These are phyloP conservation scores for Geotrichum histeridarum DNA, from an alignment of 1,139 yeast species.

Conservation along the genomic window DNA sequence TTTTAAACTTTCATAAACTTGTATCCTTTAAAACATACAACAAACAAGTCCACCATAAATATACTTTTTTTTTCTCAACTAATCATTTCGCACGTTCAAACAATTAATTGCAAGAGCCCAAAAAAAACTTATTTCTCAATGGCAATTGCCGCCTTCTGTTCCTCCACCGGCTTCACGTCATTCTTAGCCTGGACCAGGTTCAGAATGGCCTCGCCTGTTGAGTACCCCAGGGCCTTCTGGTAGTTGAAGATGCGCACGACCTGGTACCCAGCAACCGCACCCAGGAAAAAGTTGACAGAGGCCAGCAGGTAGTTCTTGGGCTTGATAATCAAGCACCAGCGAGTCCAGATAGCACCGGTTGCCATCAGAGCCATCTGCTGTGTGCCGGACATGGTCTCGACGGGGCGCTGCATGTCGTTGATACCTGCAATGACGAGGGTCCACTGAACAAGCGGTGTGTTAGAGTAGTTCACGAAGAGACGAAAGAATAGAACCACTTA, in stretches of 20 bases:
- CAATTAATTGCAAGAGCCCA: too few relatives aligned
- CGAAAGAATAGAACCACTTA: constrained; percentile 21
- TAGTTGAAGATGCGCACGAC: constrained; percentile 62
- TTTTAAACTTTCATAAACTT: too few relatives aligned
- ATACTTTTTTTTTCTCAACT: too few relatives aligned
- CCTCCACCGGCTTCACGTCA: constrained; percentile 56
- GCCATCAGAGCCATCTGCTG: constrained; percentile 87
- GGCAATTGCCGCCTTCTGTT: neutral
- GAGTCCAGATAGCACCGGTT: constrained; percentile 95
- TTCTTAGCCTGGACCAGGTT: constrained; percentile 64
- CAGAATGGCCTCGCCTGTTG: constrained; percentile 49
- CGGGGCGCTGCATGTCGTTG: constrained; percentile 82
- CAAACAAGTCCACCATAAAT: too few relatives aligned
- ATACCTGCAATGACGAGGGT: constrained; percentile 85
- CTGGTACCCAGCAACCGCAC: constrained; percentile 85
- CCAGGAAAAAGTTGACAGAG: constrained; percentile 89
- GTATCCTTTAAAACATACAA: too few relatives aligned
- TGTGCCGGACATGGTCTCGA: constrained; percentile 83
- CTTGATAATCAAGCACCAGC: constrained; percentile 92
- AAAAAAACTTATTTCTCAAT: too few relatives aligned
- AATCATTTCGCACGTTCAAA: too few relatives aligned
- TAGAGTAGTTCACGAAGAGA: neutral
- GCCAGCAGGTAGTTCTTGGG: constrained; percentile 88
- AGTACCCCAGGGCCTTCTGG: constrained; percentile 51
- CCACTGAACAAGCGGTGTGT: constrained; percentile 51